Percentiles rank a stretch among this genome's conserved stretches.
phyloP scores from a whole-genome alignment of 169 alveolate species.

The Besnoitia besnoiti region DNA sequence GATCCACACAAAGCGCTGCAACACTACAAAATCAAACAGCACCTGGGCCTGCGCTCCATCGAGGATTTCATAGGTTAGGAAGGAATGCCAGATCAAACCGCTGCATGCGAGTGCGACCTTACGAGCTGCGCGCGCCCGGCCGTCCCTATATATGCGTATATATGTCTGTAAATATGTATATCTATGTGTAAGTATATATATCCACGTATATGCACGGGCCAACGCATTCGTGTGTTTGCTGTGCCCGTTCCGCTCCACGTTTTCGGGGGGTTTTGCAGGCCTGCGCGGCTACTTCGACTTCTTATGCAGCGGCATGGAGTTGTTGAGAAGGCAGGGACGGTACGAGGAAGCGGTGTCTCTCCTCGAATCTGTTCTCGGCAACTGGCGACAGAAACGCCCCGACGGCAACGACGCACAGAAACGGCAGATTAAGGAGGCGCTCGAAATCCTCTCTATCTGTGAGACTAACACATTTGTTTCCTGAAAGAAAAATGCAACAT shows the following conservation, averaged over 20 bases:
- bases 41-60: slow-evolving; percentile 21
- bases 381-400: slow-evolving; percentile 40
- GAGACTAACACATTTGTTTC: too few relatives aligned
- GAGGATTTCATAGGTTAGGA: slow-evolving; percentile 14
- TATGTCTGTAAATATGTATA: background rate
- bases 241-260: background rate
- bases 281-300: slow-evolving; percentile 26
- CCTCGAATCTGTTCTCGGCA: background rate
- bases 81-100: background rate
- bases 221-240: background rate
- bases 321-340: slow-evolving; percentile 1
- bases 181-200: background rate
- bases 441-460: slow-evolving; percentile 20
- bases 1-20: slow-evolving; percentile 19
- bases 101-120: background rate
- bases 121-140: too few relatives aligned
- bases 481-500: too few relatives aligned
- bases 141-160: background rate
- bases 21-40: slow-evolving; percentile 20
- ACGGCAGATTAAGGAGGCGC: background rate
- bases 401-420: slow-evolving; percentile 20
- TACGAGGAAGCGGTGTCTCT: slow-evolving; percentile 3
- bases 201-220: background rate
- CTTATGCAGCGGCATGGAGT: slow-evolving; percentile 36
- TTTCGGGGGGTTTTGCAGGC: background rate